A percentile compares a stretch with the other conserved stretches of the same genome.
Evolutionary conservation across 2,329 filamentous ascomycete species (phyloP).

Genomic region (Metarhizium rileyi): DNA sequence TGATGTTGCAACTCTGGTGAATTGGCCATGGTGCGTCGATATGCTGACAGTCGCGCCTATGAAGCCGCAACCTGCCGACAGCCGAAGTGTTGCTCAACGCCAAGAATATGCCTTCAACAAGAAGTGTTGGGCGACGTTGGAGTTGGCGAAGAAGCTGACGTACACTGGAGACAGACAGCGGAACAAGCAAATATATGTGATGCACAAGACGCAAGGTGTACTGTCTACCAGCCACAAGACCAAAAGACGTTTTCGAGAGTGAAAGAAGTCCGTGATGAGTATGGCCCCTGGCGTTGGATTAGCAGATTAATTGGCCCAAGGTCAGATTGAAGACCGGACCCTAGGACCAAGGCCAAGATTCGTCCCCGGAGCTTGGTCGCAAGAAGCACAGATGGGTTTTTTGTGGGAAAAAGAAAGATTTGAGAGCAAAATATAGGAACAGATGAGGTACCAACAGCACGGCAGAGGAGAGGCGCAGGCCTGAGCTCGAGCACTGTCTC

Average conservation of each 20-base stretch:
- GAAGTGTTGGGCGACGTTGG: not conserved
- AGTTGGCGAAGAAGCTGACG: not conserved
- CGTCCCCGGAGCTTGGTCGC: too few relatives aligned
- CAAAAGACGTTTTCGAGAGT: too few relatives aligned
- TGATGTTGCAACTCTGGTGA: not conserved
- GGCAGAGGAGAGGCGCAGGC: not conserved
- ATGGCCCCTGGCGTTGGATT: not conserved
- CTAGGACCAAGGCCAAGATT: not conserved
- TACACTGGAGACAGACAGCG: not conserved
- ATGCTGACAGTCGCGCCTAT: not conserved
- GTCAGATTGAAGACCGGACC: not conserved
- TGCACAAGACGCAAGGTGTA: not conserved
- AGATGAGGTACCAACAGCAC: not conserved
- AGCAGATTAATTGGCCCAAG: not conserved
- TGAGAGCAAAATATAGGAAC: not conserved
- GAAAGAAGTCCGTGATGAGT: not conserved
- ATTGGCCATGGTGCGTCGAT: not conserved
- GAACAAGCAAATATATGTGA: not conserved
- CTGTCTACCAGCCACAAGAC: not conserved
- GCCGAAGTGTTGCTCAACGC: not conserved
- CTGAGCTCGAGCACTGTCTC: not conserved
- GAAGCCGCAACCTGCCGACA: not conserved
- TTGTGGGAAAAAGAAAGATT: not conserved
- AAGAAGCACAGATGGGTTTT: not conserved
- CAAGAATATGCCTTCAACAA: not conserved